Percentiles rank a stretch among this genome's conserved stretches.
These are phyloP conservation scores for Aspergillus cristatus DNA, from an alignment of 495 filamentous ascomycete genomes.

Conservation along the genomic window DNA sequence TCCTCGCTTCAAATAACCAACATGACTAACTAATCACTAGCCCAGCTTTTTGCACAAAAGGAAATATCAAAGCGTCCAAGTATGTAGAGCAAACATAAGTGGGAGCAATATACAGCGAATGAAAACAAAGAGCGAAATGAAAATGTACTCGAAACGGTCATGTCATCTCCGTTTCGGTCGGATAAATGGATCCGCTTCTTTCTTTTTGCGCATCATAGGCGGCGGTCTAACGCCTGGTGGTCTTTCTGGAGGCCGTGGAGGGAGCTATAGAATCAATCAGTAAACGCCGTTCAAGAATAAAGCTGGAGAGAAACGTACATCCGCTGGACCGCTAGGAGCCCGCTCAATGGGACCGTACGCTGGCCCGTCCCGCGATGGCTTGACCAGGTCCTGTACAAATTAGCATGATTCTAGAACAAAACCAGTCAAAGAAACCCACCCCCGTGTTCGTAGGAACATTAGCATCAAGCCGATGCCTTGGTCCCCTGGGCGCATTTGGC, in stretches of 20 bases:
- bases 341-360: slow-evolving; percentile 15
- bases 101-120: not conserved
- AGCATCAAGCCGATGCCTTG: slow-evolving; percentile 19
- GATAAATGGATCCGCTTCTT: slow-evolving; percentile 44
- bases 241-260: slow-evolving; percentile 7
- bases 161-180: slow-evolving; percentile 35
- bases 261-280: slow-evolving; percentile 6
- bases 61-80: too few species aligned
- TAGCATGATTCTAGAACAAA: not conserved
- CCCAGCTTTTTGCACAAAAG: not conserved
- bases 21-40: not conserved
- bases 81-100: too few species aligned
- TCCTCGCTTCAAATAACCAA: not conserved
- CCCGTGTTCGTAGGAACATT: slow-evolving; percentile 16
- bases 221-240: slow-evolving; percentile 18
- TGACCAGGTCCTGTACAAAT: slow-evolving; percentile 23
- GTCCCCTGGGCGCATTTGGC: slow-evolving; percentile 14
- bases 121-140: too few species aligned
- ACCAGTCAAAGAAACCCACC: slow-evolving; percentile 17
- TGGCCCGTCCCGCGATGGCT: slow-evolving; percentile 30
- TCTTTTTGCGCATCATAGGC: slow-evolving; percentile 37
- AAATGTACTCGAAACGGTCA: too few species aligned
- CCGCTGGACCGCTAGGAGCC: slow-evolving; percentile 6
- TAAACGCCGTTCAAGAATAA: slow-evolving; percentile 1
- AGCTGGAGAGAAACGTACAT: slow-evolving; percentile 14